phyloP scores from a whole-genome alignment of 2,329 filamentous ascomycete genomes.

The Pseudogymnoascus sp. region DNA sequence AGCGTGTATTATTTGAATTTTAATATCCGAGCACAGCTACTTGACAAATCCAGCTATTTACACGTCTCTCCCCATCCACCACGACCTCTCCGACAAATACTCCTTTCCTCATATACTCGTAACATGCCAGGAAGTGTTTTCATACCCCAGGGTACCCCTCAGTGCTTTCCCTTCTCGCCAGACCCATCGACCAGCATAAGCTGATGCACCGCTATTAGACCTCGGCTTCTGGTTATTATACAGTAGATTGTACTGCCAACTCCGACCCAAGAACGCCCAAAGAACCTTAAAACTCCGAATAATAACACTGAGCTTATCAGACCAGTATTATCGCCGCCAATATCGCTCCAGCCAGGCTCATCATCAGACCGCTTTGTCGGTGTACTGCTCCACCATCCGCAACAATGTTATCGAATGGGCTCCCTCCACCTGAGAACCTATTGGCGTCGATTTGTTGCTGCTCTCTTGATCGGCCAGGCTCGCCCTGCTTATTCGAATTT shows the following conservation, averaged over 20 bases:
- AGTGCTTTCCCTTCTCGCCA: neutral
- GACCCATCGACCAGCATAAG: neutral
- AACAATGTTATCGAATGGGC: slow-evolving; percentile 13
- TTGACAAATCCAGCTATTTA: slow-evolving; percentile 6
- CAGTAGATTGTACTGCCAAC: neutral
- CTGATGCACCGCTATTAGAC: neutral
- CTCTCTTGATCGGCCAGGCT: neutral
- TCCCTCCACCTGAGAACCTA: slow-evolving; percentile 11
- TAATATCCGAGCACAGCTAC: neutral
- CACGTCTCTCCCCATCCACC: neutral
- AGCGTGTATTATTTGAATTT: neutral
- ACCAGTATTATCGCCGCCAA: neutral
- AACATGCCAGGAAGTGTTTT: neutral
- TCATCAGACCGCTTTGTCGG: neutral
- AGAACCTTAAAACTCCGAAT: neutral
- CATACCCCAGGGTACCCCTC: neutral
- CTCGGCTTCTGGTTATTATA: slow-evolving; percentile 5
- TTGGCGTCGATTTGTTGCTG: slow-evolving; percentile 11
- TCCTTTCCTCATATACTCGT: neutral
- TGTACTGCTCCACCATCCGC: neutral
- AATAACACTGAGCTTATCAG: neutral
- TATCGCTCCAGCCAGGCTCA: neutral
- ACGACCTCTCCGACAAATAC: neutral
- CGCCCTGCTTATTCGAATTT: neutral
- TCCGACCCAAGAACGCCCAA: slow-evolving; percentile 7